A percentile compares a stretch with the other conserved stretches of the same genome.
These are phyloP conservation scores for Trichosporon inkin DNA, from an alignment of 1,284 basidiomycete species.

Conservation along the genomic window DNA sequence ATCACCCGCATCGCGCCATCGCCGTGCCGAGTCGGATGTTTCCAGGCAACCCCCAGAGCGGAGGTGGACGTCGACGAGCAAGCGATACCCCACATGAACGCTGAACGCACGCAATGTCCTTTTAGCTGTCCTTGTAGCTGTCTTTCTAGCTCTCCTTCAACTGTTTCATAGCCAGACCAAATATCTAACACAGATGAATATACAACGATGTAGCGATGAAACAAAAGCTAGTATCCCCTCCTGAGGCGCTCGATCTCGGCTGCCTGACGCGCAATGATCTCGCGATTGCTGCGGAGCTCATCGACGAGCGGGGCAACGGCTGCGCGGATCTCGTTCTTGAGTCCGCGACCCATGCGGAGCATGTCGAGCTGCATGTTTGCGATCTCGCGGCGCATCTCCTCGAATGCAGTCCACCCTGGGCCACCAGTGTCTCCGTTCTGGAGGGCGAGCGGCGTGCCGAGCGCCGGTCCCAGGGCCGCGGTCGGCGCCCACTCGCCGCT, in stretches of 20 bases:
- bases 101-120: neutral
- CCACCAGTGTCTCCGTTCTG: neutral
- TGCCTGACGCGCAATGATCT: conserved; percentile 31
- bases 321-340: conserved; percentile 34
- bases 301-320: conserved; percentile 28
- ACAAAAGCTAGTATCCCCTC: conserved; percentile 22
- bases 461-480: neutral
- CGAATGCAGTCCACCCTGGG: conserved; percentile 8
- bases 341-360: conserved; percentile 33
- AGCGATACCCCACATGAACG: too few relatives aligned
- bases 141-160: neutral
- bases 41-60: too few relatives aligned
- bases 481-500: too few relatives aligned
- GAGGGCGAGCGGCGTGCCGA: neutral
- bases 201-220: neutral
- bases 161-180: neutral
- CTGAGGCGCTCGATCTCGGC: conserved; percentile 37
- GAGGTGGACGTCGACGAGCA: too few relatives aligned
- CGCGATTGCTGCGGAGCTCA: conserved; percentile 28
- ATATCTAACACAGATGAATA: too few relatives aligned
- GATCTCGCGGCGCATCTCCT: conserved; percentile 30
- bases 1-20: too few relatives aligned
- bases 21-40: too few relatives aligned
- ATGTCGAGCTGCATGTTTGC: conserved; percentile 37
- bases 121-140: neutral